phyloP scores from a whole-genome alignment of 1,139 yeast genomes.

The Taphrina communis region DNA sequence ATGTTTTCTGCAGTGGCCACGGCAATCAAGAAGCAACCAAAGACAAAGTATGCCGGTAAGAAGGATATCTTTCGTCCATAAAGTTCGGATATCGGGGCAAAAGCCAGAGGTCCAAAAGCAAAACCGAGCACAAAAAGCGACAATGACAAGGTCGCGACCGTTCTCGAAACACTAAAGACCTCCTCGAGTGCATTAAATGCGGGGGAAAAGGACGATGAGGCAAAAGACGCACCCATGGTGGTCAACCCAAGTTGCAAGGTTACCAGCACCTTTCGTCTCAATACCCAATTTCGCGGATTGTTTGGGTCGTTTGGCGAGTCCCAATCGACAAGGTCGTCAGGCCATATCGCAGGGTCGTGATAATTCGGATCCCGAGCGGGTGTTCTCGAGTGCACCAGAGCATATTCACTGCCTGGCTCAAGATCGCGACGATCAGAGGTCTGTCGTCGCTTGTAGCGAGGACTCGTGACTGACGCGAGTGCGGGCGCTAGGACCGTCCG shows the following conservation, averaged over 20 bases:
- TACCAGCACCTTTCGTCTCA: conserved; percentile 54
- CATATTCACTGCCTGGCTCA: conserved; percentile 25
- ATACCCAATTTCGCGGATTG: conserved; percentile 65
- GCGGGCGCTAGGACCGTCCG: neutral
- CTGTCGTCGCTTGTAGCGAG: conserved; percentile 8
- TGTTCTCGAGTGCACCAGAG: conserved; percentile 18
- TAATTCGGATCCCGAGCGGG: conserved; percentile 28
- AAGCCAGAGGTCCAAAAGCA: conserved; percentile 74
- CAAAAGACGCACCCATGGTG: conserved; percentile 64
- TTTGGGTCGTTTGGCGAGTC: conserved; percentile 63
- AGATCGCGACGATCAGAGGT: conserved; percentile 12
- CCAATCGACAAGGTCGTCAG: conserved; percentile 52
- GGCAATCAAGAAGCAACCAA: conserved; percentile 62
- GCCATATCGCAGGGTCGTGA: conserved; percentile 30
- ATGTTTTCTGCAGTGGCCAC: conserved; percentile 64
- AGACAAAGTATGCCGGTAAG: conserved; percentile 24
- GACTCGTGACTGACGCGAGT: neutral
- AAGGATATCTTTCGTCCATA: conserved; percentile 64
- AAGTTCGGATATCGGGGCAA: conserved; percentile 81
- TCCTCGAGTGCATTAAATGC: conserved; percentile 57
- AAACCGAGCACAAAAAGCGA: conserved; percentile 67
- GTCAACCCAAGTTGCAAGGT: conserved; percentile 56
- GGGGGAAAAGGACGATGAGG: conserved; percentile 67
- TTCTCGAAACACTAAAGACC: conserved; percentile 69
- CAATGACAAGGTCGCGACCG: conserved; percentile 80